These are phyloP conservation scores for Hebeloma cylindrosporum DNA, from an alignment of 768 basidiomycete species.

Conservation along the genomic window DNA sequence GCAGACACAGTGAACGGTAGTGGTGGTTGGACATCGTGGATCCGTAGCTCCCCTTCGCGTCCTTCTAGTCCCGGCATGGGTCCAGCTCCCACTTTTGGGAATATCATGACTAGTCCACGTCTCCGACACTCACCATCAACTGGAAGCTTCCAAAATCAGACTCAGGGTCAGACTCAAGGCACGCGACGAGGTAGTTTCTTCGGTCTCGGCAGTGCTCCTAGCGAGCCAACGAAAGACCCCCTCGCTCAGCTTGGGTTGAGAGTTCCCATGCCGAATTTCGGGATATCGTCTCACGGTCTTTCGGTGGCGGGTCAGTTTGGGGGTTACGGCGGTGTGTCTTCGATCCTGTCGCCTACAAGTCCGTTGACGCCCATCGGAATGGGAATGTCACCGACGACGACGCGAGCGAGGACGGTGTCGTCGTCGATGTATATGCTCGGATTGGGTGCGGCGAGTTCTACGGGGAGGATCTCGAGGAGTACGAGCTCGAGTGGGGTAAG, in stretches of 20 bases:
- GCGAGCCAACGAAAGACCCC: conserved; percentile 33
- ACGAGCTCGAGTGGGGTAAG: conserved; percentile 2
- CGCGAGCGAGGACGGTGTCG: conserved; percentile 49
- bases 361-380: conserved; percentile 13
- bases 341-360: conserved; percentile 17
- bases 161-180: conserved; percentile 18
- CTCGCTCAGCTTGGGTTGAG: conserved; percentile 49
- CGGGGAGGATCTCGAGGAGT: conserved; percentile 29
- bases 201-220: conserved; percentile 14
- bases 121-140: conserved; percentile 49
- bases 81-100: conserved; percentile 61
- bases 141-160: conserved; percentile 6
- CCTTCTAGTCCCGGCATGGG: conserved; percentile 37
- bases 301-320: background rate
- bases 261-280: conserved; percentile 58
- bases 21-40: conserved; percentile 56
- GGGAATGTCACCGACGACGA: conserved; percentile 16
- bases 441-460: conserved; percentile 37
- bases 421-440: conserved; percentile 66
- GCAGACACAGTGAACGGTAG: conserved; percentile 2
- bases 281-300: conserved; percentile 3
- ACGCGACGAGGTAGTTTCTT: conserved; percentile 20
- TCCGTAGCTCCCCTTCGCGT: conserved; percentile 41
- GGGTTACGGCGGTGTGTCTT: conserved; percentile 5
- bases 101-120: conserved; percentile 66